Evolutionary conservation across 2,329 filamentous ascomycete species (phyloP).

Genomic region (Verticillium nonalfalfae): DNA sequence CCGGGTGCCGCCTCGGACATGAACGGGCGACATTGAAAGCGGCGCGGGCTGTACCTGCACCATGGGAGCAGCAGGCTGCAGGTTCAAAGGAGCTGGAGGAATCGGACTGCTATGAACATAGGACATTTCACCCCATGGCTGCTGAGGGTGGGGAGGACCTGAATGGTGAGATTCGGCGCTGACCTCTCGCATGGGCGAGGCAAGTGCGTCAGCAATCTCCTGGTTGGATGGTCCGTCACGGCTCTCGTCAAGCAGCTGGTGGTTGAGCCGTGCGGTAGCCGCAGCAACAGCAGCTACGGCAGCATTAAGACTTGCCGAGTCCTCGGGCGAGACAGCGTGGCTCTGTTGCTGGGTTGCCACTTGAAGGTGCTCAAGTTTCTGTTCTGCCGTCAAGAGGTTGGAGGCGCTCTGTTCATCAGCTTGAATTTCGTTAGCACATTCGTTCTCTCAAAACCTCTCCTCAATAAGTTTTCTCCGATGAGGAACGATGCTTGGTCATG

Average conservation of each 20-base stretch:
- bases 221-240: slow-evolving; percentile 7
- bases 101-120: slow-evolving; percentile 30
- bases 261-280: slow-evolving; percentile 48
- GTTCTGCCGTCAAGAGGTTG: slow-evolving; percentile 33
- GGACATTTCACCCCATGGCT: slow-evolving; percentile 49
- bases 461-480: too few relatives aligned
- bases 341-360: slow-evolving; percentile 29
- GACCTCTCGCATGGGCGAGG: slow-evolving; percentile 3
- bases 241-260: slow-evolving; percentile 33
- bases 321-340: slow-evolving; percentile 26
- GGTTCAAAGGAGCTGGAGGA: neutral
- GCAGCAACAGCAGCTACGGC: slow-evolving; percentile 49
- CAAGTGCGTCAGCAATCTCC: slow-evolving; percentile 5
- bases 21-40: slow-evolving; percentile 10
- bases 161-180: slow-evolving; percentile 9
- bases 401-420: slow-evolving; percentile 9
- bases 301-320: slow-evolving; percentile 45
- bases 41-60: neutral
- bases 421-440: neutral
- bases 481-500: too few relatives aligned
- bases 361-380: slow-evolving; percentile 37
- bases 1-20: slow-evolving; percentile 40
- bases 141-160: slow-evolving; percentile 16
- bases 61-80: slow-evolving; percentile 1
- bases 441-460: too few relatives aligned